These are phyloP conservation scores for Helicostylum pulchrum DNA, from an alignment of 192 early-diverging fungal genomes.

Conservation along the genomic window DNA sequence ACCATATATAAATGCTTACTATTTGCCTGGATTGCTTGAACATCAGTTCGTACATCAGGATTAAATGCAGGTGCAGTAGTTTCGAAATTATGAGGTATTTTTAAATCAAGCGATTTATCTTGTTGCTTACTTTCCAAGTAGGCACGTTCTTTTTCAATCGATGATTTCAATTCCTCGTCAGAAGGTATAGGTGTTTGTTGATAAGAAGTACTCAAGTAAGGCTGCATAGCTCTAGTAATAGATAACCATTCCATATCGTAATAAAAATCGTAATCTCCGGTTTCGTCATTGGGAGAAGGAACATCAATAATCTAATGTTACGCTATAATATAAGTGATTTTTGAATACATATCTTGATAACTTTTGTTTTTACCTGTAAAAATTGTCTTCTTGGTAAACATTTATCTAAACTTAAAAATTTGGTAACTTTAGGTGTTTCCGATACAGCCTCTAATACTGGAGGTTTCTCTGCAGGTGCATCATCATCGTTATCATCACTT, in stretches of 20 bases:
- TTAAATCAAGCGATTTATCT: slow-evolving; percentile 47
- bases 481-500: slow-evolving; percentile 28
- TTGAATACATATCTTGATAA: not conserved
- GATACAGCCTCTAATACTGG: not conserved
- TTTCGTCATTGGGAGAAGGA: slow-evolving; percentile 34
- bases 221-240: slow-evolving; percentile 61
- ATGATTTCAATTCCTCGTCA: slow-evolving; percentile 41
- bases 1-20: not conserved
- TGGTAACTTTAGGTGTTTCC: slow-evolving; percentile 46
- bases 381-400: slow-evolving; percentile 78
- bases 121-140: slow-evolving; percentile 69
- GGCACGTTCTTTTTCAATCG: slow-evolving; percentile 55
- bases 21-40: slow-evolving; percentile 3
- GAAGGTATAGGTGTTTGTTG: slow-evolving; percentile 50
- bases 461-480: not conserved
- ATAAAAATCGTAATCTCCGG: slow-evolving; percentile 48
- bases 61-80: slow-evolving; percentile 58
- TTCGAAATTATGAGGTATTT: slow-evolving; percentile 78
- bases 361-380: slow-evolving; percentile 60
- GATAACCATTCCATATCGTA: slow-evolving; percentile 88
- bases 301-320: slow-evolving; percentile 50
- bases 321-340: not conserved
- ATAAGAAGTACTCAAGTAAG: slow-evolving; percentile 45
- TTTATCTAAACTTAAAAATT: slow-evolving; percentile 94
- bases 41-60: not conserved